A percentile compares a stretch with the other conserved stretches of the same genome.
These are phyloP conservation scores for Liquidambar formosana DNA, from an alignment of 164 flowering plant genomes.

Conservation along the genomic window DNA sequence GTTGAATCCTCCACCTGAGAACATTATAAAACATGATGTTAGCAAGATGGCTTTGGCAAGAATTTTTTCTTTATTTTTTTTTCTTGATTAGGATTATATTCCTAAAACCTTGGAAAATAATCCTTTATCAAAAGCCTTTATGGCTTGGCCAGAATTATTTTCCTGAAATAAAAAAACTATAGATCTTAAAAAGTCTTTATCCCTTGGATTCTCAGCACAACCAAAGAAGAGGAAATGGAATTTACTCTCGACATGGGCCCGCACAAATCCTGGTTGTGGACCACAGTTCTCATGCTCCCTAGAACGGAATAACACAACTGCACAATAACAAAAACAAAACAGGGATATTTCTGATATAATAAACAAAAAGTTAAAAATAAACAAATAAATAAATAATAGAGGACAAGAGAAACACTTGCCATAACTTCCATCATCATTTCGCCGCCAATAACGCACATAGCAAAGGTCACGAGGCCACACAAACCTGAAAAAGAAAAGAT, in stretches of 20 bases:
- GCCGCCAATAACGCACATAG: constrained; percentile 98
- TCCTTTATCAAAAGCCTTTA: too few relatives aligned
- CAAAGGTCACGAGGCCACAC: constrained; percentile 99
- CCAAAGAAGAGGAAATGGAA: constrained; percentile 5
- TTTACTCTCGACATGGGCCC: constrained; percentile 96
- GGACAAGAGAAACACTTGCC: constrained; percentile 40
- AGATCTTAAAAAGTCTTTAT: neutral
- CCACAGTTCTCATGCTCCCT: constrained; percentile 94
- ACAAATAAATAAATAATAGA: neutral
- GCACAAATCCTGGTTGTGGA: constrained; percentile 95
- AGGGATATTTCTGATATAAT: neutral
- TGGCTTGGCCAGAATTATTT: too few relatives aligned
- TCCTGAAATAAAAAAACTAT: neutral
- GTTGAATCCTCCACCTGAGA: constrained; percentile 92
- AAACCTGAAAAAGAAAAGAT: constrained; percentile 46
- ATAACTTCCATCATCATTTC: constrained; percentile 99
- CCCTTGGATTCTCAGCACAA: constrained; percentile 1
- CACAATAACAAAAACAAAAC: constrained; percentile 17
- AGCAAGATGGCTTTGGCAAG: neutral
- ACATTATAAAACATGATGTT: neutral
- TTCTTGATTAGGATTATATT: too few relatives aligned
- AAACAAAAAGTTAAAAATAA: neutral
- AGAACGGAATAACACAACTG: constrained; percentile 97
- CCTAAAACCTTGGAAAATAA: too few relatives aligned
- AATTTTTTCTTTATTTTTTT: too few relatives aligned